Conservation (phyloP, 2,329 filamentous ascomycete genomes). For the Cyphellophora europaea region DNA sequence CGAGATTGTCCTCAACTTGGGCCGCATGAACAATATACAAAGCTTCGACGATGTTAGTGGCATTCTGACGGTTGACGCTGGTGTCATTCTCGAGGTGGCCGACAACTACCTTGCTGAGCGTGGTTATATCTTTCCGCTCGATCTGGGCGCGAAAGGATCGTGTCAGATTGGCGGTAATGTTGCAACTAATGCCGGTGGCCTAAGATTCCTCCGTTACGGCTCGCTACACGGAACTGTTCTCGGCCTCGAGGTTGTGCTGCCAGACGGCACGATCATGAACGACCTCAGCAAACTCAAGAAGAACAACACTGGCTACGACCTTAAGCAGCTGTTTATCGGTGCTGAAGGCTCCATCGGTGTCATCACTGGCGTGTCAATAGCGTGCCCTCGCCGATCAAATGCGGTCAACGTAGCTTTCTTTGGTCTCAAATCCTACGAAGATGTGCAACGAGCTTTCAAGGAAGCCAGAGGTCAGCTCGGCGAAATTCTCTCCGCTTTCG, state of each 20-base stretch:
- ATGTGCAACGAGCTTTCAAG: constrained; percentile 75
- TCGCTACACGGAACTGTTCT: constrained; percentile 89
- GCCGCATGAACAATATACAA: constrained; percentile 81
- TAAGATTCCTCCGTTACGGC: constrained; percentile 83
- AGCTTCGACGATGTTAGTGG: constrained; percentile 92
- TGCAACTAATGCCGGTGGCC: constrained; percentile 86
- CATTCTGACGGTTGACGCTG: constrained; percentile 80
- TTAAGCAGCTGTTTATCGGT: constrained; percentile 95
- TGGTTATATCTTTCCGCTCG: constrained; percentile 85
- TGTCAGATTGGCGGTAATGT: constrained; percentile 96
- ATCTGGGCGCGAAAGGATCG: constrained; percentile 94
- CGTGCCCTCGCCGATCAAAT: constrained; percentile 77
- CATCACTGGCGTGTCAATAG: constrained; percentile 80
- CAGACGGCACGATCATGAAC: constrained; percentile 85
- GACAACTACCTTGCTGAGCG: constrained; percentile 78
- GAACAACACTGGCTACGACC: constrained; percentile 97
- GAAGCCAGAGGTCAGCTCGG: constrained; percentile 84
- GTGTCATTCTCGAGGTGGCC: constrained; percentile 79
- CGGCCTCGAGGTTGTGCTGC: constrained; percentile 85
- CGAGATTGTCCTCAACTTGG: constrained; percentile 88
- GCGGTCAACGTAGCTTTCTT: constrained; percentile 95
- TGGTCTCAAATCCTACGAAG: constrained; percentile 79
- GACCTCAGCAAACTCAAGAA: constrained; percentile 83
- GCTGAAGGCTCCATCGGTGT: constrained; percentile 92
- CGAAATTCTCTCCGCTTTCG: constrained; percentile 94